These are phyloP conservation scores for Gaultheria prostrata DNA, from an alignment of 148 eudicot genomes.

Conservation along the genomic window DNA sequence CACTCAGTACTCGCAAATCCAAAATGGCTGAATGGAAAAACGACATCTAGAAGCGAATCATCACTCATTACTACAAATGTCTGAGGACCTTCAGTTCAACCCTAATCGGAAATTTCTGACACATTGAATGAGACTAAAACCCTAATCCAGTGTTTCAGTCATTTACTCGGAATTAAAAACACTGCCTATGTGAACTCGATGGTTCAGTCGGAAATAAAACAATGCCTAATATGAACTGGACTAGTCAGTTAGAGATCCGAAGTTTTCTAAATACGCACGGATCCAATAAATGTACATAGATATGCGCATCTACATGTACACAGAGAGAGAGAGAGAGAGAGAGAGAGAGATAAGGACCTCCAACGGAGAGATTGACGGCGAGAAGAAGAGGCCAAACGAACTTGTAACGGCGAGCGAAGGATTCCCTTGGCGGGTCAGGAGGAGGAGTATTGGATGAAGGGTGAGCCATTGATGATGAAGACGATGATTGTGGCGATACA, in stretches of 20 bases:
- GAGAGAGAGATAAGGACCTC: conserved; percentile 52
- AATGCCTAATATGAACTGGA: neutral
- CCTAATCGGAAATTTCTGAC: neutral
- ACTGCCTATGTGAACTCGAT: neutral
- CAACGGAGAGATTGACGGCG: conserved; percentile 66
- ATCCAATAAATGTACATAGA: neutral
- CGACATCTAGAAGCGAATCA: neutral
- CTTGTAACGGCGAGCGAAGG: conserved; percentile 56
- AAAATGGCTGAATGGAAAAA: neutral
- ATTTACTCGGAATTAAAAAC: neutral
- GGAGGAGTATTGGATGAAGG: conserved; percentile 21
- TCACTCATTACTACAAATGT: neutral
- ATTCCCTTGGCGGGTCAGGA: conserved; percentile 30
- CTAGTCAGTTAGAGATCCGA: neutral
- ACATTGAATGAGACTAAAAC: neutral
- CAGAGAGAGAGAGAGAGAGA: conserved; percentile 19
- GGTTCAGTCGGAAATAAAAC: neutral
- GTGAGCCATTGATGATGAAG: conserved; percentile 21
- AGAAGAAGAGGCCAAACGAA: conserved; percentile 76
- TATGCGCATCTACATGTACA: neutral
- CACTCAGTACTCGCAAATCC: conserved; percentile 3
- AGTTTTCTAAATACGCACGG: neutral
- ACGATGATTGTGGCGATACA: conserved; percentile 13
- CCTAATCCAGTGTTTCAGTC: neutral
- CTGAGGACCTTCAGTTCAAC: neutral